phyloP scores from a whole-genome alignment of 1,139 yeast species.

The Hyphopichia pseudoburtonii region DNA sequence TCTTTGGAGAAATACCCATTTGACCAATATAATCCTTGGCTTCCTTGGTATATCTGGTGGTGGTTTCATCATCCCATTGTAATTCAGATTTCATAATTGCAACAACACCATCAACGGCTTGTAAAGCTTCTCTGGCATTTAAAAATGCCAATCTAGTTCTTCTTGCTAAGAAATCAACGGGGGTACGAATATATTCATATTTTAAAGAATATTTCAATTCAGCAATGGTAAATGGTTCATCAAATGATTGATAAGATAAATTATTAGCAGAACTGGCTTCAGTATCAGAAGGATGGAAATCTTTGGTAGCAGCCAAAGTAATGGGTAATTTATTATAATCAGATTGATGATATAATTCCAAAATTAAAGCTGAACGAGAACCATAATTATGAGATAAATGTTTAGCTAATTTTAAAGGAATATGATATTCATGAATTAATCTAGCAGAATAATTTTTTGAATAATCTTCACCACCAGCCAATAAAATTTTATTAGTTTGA shows the following conservation, averaged over 20 bases:
- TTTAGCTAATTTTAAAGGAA: conserved; percentile 75
- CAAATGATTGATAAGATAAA: conserved; percentile 53
- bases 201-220: conserved; percentile 81
- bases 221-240: conserved; percentile 90
- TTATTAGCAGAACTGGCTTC: conserved; percentile 34
- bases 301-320: conserved; percentile 50
- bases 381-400: conserved; percentile 89
- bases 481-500: conserved; percentile 58
- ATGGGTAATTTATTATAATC: conserved; percentile 61
- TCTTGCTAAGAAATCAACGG: conserved; percentile 88
- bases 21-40: conserved; percentile 61
- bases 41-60: conserved; percentile 53
- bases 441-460: conserved; percentile 73
- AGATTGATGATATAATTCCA: conserved; percentile 58
- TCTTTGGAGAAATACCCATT: conserved; percentile 50
- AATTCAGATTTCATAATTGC: conserved; percentile 81
- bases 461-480: conserved; percentile 75
- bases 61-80: conserved; percentile 66
- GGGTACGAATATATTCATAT: conserved; percentile 85
- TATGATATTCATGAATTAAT: conserved; percentile 73
- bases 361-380: conserved; percentile 78
- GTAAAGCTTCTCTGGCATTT: conserved; percentile 81
- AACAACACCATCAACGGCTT: conserved; percentile 81
- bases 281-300: conserved; percentile 33
- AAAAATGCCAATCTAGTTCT: conserved; percentile 92